These are phyloP conservation scores for Kingdonia uniflora DNA, from an alignment of 164 flowering plant species.

Conservation along the genomic window DNA sequence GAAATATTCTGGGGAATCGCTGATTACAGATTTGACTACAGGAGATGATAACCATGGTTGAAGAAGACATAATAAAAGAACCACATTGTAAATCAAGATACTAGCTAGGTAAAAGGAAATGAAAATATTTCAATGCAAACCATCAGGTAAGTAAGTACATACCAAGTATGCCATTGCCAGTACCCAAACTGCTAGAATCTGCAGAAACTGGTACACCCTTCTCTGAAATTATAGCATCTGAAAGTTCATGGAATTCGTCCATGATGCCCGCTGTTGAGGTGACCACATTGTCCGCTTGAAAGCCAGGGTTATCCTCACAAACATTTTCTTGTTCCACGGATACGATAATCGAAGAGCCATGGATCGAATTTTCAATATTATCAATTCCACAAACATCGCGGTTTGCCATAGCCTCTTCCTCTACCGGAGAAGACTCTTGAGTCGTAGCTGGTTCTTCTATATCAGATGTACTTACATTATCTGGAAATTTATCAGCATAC, in stretches of 20 bases:
- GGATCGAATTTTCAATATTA: constrained; percentile 19
- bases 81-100: too few species aligned
- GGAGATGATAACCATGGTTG: too few species aligned
- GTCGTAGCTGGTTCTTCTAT: constrained; percentile 14
- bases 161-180: constrained; percentile 34
- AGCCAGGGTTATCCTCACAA: constrained; percentile 19
- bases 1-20: too few species aligned
- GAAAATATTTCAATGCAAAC: background rate
- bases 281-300: constrained; percentile 16
- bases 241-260: constrained; percentile 27
- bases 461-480: constrained; percentile 15
- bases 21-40: too few species aligned
- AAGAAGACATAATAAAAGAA: too few species aligned
- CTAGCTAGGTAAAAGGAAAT: too few species aligned
- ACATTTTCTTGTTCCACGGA: constrained; percentile 37
- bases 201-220: constrained; percentile 17
- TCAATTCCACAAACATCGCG: constrained; percentile 18
- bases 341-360: constrained; percentile 17
- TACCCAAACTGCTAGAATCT: constrained; percentile 23
- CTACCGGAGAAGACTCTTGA: constrained; percentile 19
- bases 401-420: constrained; percentile 15
- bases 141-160: constrained; percentile 7
- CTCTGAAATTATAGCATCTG: constrained; percentile 17
- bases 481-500: constrained; percentile 23
- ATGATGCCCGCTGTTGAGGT: constrained; percentile 18